These are phyloP conservation scores for Linum lewisii DNA, from an alignment of 345 rosid genomes.

Conservation along the genomic window DNA sequence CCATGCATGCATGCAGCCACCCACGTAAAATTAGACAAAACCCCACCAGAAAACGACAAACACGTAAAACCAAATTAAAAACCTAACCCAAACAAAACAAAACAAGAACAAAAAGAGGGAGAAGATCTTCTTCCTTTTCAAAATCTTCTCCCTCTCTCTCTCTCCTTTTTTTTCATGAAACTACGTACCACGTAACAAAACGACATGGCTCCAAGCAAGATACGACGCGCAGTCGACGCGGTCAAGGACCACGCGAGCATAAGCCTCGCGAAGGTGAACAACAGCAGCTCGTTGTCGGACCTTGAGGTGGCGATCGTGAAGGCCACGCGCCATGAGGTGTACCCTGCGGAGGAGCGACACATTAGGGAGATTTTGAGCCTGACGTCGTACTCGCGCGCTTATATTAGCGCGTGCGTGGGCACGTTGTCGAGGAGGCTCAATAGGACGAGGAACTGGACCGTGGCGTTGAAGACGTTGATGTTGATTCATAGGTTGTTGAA, in stretches of 20 bases:
- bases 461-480: constrained; percentile 69
- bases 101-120: no score
- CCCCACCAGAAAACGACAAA: no score
- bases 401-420: constrained; percentile 43
- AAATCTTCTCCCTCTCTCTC: neutral
- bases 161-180: no score
- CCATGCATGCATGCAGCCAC: no score
- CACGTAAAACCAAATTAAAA: no score
- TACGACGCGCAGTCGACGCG: constrained; percentile 65
- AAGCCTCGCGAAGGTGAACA: constrained; percentile 69
- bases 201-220: constrained; percentile 60
- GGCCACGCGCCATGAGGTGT: constrained; percentile 80
- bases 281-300: constrained; percentile 53
- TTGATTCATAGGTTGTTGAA: constrained; percentile 52
- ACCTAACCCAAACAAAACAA: no score
- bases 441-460: constrained; percentile 80
- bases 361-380: constrained; percentile 65
- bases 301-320: constrained; percentile 81
- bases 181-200: no score
- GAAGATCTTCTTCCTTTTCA: neutral
- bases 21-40: no score
- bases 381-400: constrained; percentile 55
- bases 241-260: constrained; percentile 92
- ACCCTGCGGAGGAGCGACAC: constrained; percentile 72
- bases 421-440: constrained; percentile 58